Conservation (phyloP, 768 basidiomycete genomes). For the Tylopilus vinaceipallidus region DNA sequence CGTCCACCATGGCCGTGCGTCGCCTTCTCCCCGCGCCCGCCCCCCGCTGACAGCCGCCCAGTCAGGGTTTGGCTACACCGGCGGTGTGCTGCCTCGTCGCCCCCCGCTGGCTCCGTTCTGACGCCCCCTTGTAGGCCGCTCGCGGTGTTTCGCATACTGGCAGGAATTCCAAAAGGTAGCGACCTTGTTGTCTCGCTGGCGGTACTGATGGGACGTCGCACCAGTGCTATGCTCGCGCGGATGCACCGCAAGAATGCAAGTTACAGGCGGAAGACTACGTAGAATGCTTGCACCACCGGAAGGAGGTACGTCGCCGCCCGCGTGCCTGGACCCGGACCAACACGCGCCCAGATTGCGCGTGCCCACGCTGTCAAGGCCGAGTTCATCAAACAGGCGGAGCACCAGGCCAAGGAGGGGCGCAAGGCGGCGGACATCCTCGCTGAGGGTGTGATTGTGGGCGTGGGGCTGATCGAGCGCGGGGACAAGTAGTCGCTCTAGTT, state of each 20-base stretch:
- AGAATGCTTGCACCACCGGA: slow-evolving; percentile 85
- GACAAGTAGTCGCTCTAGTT: not conserved
- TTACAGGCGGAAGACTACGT: slow-evolving; percentile 81
- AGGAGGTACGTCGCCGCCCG: slow-evolving; percentile 62
- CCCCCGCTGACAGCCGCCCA: slow-evolving; percentile 27
- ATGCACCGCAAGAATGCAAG: slow-evolving; percentile 70
- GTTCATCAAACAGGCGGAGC: slow-evolving; percentile 63
- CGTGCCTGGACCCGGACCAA: not conserved
- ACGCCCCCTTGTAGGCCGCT: slow-evolving; percentile 54
- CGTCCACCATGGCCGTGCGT: slow-evolving; percentile 40
- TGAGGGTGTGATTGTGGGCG: slow-evolving; percentile 70
- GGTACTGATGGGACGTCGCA: slow-evolving; percentile 7
- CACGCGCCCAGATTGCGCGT: slow-evolving; percentile 49
- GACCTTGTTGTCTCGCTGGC: not conserved
- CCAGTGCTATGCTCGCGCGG: slow-evolving; percentile 89
- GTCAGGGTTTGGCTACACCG: slow-evolving; percentile 67
- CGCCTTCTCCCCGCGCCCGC: not conserved
- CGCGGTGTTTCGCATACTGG: slow-evolving; percentile 90
- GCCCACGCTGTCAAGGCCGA: slow-evolving; percentile 71
- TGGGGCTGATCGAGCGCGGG: slow-evolving; percentile 68
- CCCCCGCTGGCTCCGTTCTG: not conserved
- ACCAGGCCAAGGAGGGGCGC: slow-evolving; percentile 64
- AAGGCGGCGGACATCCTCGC: slow-evolving; percentile 70
- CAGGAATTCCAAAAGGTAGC: slow-evolving; percentile 79
- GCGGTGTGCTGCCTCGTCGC: slow-evolving; percentile 40